These are phyloP conservation scores for Inga oerstediana DNA, from an alignment of 306 rosid genomes.

Conservation along the genomic window DNA sequence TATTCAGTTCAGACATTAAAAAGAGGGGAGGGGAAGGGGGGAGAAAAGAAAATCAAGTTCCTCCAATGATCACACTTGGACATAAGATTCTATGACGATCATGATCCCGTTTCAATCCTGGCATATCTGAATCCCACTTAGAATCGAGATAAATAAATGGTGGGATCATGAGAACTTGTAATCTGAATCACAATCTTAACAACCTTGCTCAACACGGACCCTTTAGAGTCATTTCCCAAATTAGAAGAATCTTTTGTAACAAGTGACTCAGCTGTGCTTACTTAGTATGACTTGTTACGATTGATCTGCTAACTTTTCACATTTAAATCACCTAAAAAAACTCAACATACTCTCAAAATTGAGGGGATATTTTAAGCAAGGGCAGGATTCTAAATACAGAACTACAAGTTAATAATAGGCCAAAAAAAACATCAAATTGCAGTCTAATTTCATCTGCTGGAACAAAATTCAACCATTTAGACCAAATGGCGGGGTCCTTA, in stretches of 20 bases:
- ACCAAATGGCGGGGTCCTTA: constrained; percentile 30
- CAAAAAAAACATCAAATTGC: not conserved
- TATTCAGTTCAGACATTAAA: not conserved
- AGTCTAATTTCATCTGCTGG: constrained; percentile 17
- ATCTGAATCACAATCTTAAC: not conserved
- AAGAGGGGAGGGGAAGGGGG: not conserved
- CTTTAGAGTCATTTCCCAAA: not conserved
- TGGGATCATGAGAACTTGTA: not conserved
- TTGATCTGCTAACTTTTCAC: constrained; percentile 1
- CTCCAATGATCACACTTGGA: not conserved
- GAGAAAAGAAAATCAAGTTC: not conserved
- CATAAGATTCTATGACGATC: not conserved
- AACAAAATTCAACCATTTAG: constrained; percentile 9
- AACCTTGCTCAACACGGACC: not conserved
- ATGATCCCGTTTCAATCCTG: not conserved
- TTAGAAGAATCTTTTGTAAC: not conserved
- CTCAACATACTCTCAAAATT: not conserved
- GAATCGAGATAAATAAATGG: not conserved
- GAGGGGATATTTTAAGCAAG: not conserved
- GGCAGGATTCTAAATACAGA: not conserved
- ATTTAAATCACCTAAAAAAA: constrained; percentile 1
- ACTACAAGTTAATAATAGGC: constrained; percentile 12
- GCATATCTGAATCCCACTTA: not conserved
- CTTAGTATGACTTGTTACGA: not conserved
- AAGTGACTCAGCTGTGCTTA: not conserved